Base-by-base conservation (phyloP, 2,329 filamentous ascomycete species). In the Neopestalotiopsis sp. region DNA sequence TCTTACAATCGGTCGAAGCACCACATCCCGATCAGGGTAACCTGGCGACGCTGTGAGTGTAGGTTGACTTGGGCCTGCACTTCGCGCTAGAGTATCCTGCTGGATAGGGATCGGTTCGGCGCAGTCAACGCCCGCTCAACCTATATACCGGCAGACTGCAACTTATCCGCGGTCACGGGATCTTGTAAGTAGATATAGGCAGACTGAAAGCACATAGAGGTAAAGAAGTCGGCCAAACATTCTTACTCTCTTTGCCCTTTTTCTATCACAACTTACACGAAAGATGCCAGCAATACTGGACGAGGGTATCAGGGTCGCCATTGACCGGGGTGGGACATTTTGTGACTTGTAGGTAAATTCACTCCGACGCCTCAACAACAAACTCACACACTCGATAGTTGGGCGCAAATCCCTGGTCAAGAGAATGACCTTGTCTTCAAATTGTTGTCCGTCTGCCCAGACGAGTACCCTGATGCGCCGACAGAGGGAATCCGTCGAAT, bases 291-390 rank as follows among this genome's bases (percentile, higher is more conserved):
- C 57, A 34, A n/a, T 59, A 17, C 24, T 59, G 6, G 57, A 59
- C 57, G 57, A 59, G 17, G 57, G 57, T 24, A 34, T 59, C 57
- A 34, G 57, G 40, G 61, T 80, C 66, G 71, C 78, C n/a, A 80
- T 80, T 40, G 78, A 91, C 81, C 88, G 91, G 67, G 91, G 91
- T 65, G 91, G 91, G 68, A 93, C 91, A n/a, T 93, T 94, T 78
- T 93, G 90, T 68, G 91, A 94, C 77, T 91, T 91, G 69, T 59
- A 59, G 24, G 57, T 52, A 52, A 24, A 52, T 17, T 9, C 17
- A 88, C 90, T 4, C 90, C 90, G 67, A 86, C 85, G 2, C 88
- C 89, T 20, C 85, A 85, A 71, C 90, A 91, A 81, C 84, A 88
- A 76, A 30, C 10, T 66, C 45, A 70, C 62, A 66, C 38, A 13